Conservation (phyloP, 495 filamentous ascomycete genomes). For the Penicillium bialowiezense region DNA sequence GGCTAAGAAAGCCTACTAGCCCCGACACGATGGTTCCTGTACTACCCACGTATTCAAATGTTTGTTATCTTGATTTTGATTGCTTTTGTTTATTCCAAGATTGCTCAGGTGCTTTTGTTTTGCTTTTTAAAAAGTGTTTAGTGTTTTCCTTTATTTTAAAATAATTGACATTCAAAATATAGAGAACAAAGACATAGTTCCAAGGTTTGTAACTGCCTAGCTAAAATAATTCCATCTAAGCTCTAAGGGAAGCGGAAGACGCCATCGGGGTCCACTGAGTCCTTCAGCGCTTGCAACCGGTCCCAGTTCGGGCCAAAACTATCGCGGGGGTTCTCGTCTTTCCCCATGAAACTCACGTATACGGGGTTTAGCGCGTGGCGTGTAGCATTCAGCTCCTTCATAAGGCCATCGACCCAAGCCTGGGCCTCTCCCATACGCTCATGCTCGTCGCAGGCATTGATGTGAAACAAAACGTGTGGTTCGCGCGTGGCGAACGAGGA, state of each 20-base stretch:
- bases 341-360: slow-evolving; percentile 1
- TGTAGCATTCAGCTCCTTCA: background rate
- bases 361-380: background rate
- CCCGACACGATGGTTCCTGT: no score
- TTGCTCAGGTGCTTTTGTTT: no score
- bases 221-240: no score
- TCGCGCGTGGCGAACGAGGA: background rate
- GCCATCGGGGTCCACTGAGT: background rate
- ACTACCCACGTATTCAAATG: no score
- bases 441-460: slow-evolving; percentile 3
- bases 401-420: background rate
- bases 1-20: no score
- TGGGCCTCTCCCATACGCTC: background rate
- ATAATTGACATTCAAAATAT: background rate
- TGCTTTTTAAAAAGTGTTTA: no score
- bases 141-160: no score
- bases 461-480: background rate
- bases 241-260: slow-evolving; percentile 1
- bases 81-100: no score
- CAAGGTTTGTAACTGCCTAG: no score
- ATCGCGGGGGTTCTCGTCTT: background rate
- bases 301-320: background rate
- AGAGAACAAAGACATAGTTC: background rate
- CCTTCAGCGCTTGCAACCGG: background rate
- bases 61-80: no score